Evolutionary conservation across 2,329 filamentous ascomycete genomes (phyloP).

Genomic region (Aureobasidium sp.): DNA sequence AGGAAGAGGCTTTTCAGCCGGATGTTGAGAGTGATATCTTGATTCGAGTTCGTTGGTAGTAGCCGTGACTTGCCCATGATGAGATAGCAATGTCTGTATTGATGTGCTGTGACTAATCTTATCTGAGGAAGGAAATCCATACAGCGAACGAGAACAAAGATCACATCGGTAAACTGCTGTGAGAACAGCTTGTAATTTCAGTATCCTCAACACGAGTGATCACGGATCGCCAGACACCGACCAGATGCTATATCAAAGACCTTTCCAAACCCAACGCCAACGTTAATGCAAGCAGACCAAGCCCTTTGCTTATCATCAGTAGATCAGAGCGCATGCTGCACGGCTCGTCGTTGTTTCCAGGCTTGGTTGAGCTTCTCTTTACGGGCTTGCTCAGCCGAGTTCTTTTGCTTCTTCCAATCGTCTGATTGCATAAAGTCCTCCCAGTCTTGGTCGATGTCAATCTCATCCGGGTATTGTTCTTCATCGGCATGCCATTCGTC

Average conservation of each 20-base stretch:
- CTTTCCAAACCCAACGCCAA: not conserved
- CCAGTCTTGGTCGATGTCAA: conserved; percentile 10
- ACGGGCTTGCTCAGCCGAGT: not conserved
- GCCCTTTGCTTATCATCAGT: not conserved
- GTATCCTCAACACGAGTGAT: not conserved
- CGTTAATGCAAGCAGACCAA: not conserved
- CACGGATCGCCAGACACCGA: not conserved
- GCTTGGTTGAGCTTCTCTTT: conserved; percentile 2
- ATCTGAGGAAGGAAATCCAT: not conserved
- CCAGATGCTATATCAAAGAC: not conserved
- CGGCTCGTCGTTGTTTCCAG: not conserved
- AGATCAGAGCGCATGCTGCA: not conserved
- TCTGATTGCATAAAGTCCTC: conserved; percentile 5
- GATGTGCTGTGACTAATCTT: too few relatives aligned
- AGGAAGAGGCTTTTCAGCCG: too few relatives aligned
- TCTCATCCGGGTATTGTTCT: not conserved
- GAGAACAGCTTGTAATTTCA: not conserved
- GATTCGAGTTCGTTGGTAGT: too few relatives aligned
- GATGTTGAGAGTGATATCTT: too few relatives aligned
- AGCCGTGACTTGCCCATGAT: too few relatives aligned
- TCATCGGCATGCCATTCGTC: conserved; percentile 10
- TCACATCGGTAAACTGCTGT: not conserved
- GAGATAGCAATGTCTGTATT: too few relatives aligned
- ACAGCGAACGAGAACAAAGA: not conserved
- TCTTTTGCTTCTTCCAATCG: conserved; percentile 4